Evolutionary conservation across 2,329 filamentous ascomycete genomes (phyloP).

Genomic region (Cadophora luteo-olivacea): DNA sequence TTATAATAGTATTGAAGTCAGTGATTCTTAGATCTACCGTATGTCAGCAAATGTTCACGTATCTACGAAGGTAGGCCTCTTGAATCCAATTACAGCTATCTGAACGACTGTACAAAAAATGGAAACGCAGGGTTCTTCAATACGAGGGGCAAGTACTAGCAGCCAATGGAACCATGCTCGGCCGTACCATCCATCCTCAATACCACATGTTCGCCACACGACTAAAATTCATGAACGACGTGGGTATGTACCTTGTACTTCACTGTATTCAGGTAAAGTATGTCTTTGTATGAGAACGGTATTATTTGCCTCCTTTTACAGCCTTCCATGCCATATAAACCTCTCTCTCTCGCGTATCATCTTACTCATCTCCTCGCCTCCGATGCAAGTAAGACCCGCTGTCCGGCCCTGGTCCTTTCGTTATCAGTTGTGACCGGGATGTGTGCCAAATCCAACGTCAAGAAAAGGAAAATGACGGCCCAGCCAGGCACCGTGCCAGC

Average conservation of each 20-base stretch:
- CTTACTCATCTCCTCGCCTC: conserved; percentile 5
- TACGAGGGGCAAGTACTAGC: neutral
- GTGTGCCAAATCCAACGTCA: conserved; percentile 4
- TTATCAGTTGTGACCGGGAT: conserved; percentile 13
- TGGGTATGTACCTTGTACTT: neutral
- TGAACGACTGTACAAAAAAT: neutral
- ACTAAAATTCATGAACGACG: neutral
- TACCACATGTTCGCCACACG: conserved; percentile 13
- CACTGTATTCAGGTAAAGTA: neutral
- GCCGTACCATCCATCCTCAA: neutral
- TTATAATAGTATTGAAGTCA: neutral
- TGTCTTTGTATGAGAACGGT: neutral
- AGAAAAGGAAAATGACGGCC: conserved; percentile 5
- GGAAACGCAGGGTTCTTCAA: neutral
- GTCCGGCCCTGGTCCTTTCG: neutral
- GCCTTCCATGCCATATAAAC: neutral
- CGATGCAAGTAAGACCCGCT: conserved; percentile 10
- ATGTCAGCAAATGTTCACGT: neutral
- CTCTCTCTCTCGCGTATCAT: neutral
- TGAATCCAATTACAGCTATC: neutral
- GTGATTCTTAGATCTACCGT: neutral
- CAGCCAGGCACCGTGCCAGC: conserved; percentile 3
- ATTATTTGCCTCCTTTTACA: neutral
- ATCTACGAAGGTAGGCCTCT: neutral
- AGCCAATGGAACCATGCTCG: neutral